These are phyloP conservation scores for Parietichytrium sp. DNA, from an alignment of 108 stramenopile species.

Conservation along the genomic window DNA sequence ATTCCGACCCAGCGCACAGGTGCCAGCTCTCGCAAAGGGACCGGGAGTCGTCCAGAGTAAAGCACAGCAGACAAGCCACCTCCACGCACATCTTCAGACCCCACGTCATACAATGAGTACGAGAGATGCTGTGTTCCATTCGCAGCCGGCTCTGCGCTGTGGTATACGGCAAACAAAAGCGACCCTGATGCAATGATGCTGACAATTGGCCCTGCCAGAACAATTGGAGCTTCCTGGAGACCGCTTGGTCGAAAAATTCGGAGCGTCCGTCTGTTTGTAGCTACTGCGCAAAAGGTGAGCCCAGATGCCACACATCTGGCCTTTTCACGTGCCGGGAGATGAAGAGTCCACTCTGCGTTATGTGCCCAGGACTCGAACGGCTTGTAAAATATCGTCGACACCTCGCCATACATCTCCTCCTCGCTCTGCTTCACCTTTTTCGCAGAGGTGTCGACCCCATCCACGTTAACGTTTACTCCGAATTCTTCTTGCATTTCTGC, in stretches of 20 bases:
- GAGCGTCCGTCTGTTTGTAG: not conserved
- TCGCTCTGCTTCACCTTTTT: not conserved
- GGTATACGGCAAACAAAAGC: not conserved
- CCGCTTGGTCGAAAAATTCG: slow-evolving; percentile 29
- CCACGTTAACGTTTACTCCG: not conserved
- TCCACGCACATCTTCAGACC: not conserved
- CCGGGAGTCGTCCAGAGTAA: not conserved
- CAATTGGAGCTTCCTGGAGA: slow-evolving; percentile 8
- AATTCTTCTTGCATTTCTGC: not conserved
- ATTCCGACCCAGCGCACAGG: slow-evolving; percentile 2
- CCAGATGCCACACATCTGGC: not conserved
- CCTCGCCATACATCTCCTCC: not conserved
- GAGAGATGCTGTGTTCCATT: not conserved
- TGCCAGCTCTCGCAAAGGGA: not conserved
- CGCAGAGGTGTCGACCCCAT: not conserved
- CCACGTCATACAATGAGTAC: not conserved
- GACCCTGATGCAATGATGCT: not conserved
- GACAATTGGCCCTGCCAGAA: slow-evolving; percentile 19
- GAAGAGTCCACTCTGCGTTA: not conserved
- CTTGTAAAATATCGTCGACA: slow-evolving; percentile 23
- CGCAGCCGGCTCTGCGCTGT: not conserved
- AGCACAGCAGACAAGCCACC: not conserved
- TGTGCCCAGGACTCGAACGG: slow-evolving; percentile 2
- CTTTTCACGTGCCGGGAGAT: slow-evolving; percentile 1
- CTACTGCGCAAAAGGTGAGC: not conserved